Percentiles rank a stretch among this genome's conserved stretches.
Evolutionary conservation across 208 protist species (phyloP).

Genomic region (Crithidia expoeki): DNA sequence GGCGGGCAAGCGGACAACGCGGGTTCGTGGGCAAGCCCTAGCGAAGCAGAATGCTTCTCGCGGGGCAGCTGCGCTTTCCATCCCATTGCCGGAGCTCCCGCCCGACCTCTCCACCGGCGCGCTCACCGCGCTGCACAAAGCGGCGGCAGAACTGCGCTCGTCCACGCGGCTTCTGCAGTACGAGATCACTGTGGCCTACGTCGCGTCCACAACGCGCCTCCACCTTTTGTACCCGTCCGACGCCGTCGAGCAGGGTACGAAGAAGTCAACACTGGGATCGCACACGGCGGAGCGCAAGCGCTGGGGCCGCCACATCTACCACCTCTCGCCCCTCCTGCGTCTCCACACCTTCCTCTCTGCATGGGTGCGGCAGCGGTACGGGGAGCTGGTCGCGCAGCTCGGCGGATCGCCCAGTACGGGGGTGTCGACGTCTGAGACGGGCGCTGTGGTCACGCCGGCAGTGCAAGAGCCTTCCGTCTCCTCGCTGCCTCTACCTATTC

Average conservation of each 20-base stretch:
- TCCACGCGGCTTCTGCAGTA: conserved; percentile 18
- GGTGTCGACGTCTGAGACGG: not conserved
- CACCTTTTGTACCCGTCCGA: conserved; percentile 5
- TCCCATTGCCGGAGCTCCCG: conserved; percentile 27
- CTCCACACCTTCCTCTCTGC: conserved; percentile 24
- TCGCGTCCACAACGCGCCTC: conserved; percentile 18
- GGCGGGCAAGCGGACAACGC: conserved; percentile 13
- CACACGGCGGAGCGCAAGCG: not conserved
- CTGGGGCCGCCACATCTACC: conserved; percentile 17
- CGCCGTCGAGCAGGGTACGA: not conserved
- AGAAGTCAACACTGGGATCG: not conserved
- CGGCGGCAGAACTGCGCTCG: conserved; percentile 20
- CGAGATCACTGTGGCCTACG: conserved; percentile 28
- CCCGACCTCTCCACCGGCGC: conserved; percentile 12
- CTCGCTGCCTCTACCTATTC: conserved; percentile 5
- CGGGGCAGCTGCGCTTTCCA: not conserved
- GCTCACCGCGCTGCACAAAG: conserved; percentile 10
- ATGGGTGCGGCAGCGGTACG: conserved; percentile 27
- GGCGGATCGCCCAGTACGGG: not conserved
- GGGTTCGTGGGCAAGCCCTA: conserved; percentile 29
- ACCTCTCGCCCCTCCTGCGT: conserved; percentile 9
- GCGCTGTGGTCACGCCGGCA: not conserved
- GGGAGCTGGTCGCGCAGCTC: conserved; percentile 21
- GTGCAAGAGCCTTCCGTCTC: not conserved
- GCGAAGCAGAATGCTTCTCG: conserved; percentile 14